Conservation (phyloP, 2,329 filamentous ascomycete genomes). For the Arthrinium puccinioides region DNA sequence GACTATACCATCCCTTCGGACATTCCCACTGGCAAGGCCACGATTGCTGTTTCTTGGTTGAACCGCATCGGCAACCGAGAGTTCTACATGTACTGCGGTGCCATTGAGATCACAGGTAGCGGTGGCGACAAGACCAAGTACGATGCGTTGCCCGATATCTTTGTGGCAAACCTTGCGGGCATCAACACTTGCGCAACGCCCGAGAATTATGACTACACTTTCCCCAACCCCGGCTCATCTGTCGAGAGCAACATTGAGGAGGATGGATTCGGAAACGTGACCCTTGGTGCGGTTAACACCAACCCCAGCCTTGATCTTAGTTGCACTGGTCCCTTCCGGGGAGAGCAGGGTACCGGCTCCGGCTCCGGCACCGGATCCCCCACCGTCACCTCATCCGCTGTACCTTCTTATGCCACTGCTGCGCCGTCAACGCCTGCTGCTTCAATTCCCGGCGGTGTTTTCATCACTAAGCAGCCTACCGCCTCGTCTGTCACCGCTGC, state of each 20-base stretch:
- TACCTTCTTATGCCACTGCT: slow-evolving; percentile 14
- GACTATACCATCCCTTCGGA: slow-evolving; percentile 64
- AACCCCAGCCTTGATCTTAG: slow-evolving; percentile 4
- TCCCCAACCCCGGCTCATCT: slow-evolving; percentile 58
- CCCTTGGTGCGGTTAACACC: too few relatives aligned
- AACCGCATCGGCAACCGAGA: slow-evolving; percentile 90
- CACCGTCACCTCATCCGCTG: slow-evolving; percentile 14
- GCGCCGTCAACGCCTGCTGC: slow-evolving; percentile 12
- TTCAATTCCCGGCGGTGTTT: slow-evolving; percentile 28
- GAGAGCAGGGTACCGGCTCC: slow-evolving; percentile 11
- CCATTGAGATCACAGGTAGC: slow-evolving; percentile 55
- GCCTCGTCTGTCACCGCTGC: slow-evolving; percentile 9
- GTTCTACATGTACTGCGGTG: slow-evolving; percentile 96
- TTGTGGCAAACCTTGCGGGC: slow-evolving; percentile 59
- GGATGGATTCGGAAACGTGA: slow-evolving; percentile 27
- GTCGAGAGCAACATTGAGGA: slow-evolving; percentile 38
- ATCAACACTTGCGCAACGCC: slow-evolving; percentile 45
- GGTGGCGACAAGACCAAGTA: slow-evolving; percentile 46
- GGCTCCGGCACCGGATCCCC: slow-evolving; percentile 11
- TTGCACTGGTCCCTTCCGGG: too few relatives aligned
- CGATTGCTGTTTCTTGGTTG: slow-evolving; percentile 90
- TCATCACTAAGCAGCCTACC: slow-evolving; percentile 24
- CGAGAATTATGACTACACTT: slow-evolving; percentile 50
- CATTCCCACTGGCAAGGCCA: slow-evolving; percentile 69
- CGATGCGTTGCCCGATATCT: slow-evolving; percentile 63